These are phyloP conservation scores for Cordyceps cateniannulata DNA, from an alignment of 2,329 filamentous ascomycete genomes.

Conservation along the genomic window DNA sequence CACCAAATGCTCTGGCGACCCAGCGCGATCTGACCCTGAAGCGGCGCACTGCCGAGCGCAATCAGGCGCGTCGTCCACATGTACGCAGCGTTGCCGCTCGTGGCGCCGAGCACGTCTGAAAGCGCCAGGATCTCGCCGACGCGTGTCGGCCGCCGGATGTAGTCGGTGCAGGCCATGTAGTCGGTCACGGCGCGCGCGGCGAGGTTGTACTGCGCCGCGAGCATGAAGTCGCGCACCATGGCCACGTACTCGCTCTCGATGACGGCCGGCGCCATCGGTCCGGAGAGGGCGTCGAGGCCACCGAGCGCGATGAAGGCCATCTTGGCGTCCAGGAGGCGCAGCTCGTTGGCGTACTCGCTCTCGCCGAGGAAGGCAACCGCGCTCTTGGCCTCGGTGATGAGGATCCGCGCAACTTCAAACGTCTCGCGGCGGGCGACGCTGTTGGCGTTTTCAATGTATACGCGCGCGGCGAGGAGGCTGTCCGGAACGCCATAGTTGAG, in stretches of 20 bases:
- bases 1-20: not conserved
- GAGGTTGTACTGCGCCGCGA: not conserved
- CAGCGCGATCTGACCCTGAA: conserved; percentile 39
- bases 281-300: not conserved
- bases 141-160: not conserved
- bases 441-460: not conserved
- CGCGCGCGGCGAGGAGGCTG: not conserved
- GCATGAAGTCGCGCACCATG: not conserved
- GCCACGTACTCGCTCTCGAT: not conserved
- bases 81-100: not conserved
- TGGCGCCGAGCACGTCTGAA: not conserved
- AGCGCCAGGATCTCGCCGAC: not conserved
- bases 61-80: conserved; percentile 2
- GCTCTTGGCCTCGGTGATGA: not conserved
- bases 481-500: not conserved
- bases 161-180: conserved; percentile 1
- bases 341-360: not conserved
- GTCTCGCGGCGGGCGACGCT: not conserved
- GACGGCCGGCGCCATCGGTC: not conserved
- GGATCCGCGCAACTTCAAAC: not conserved
- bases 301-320: not conserved
- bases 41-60: not conserved
- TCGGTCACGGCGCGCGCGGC: not conserved
- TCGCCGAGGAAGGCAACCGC: not conserved
- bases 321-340: not conserved